phyloP scores from a whole-genome alignment of 2,329 filamentous ascomycete genomes.

The Ophiostoma triangulosporum region DNA sequence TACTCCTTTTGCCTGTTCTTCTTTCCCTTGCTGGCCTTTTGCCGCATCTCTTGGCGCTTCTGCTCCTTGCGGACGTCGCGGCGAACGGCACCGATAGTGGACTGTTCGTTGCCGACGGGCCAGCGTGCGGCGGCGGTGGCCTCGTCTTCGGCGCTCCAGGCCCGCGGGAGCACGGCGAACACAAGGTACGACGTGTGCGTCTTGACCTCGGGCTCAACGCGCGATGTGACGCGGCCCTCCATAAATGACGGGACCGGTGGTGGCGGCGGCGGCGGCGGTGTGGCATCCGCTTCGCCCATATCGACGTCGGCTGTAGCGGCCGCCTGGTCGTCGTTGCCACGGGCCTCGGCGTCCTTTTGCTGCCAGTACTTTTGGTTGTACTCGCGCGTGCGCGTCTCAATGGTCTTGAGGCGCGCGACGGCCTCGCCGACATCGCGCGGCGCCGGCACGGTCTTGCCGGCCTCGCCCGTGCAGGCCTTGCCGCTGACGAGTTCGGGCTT shows the following conservation, averaged over 20 bases:
- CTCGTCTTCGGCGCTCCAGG: constrained; percentile 79
- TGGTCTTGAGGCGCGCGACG: constrained; percentile 54
- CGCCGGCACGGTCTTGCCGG: constrained; percentile 27
- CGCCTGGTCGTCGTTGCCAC: constrained; percentile 14
- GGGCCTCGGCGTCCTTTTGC: not conserved
- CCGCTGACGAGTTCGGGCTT: constrained; percentile 54
- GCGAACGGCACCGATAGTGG: constrained; percentile 38
- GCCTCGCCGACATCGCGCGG: constrained; percentile 71
- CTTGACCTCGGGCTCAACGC: constrained; percentile 79
- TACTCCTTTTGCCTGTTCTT: not conserved
- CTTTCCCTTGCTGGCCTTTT: not conserved
- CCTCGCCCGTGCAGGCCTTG: constrained; percentile 49
- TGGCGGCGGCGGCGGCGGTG: not conserved
- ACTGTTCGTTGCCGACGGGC: constrained; percentile 42
- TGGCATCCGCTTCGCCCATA: constrained; percentile 13
- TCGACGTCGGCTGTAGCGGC: not conserved
- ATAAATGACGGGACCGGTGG: constrained; percentile 44
- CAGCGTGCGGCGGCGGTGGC: constrained; percentile 48
- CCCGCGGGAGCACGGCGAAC: constrained; percentile 77
- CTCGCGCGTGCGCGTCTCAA: constrained; percentile 55
- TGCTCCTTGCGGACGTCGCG: constrained; percentile 42
- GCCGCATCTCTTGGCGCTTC: constrained; percentile 33
- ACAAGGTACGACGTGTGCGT: constrained; percentile 95
- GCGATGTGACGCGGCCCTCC: constrained; percentile 64
- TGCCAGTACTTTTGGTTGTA: constrained; percentile 28